Evolutionary conservation across 768 basidiomycete species (phyloP).

Genomic region (Termitomyces sp.): DNA sequence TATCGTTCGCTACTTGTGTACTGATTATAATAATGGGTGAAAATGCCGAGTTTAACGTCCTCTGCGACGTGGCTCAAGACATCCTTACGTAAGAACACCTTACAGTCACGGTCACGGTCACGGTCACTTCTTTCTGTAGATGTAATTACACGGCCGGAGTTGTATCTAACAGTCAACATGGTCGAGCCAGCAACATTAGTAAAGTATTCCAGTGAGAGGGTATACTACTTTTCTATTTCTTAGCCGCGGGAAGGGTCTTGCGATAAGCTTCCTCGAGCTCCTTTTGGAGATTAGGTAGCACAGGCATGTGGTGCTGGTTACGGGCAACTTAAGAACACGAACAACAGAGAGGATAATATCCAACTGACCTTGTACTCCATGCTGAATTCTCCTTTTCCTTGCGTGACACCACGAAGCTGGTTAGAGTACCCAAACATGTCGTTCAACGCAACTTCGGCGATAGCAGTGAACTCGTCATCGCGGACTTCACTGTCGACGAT

Average conservation of each 20-base stretch:
- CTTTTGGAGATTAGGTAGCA: constrained; percentile 81
- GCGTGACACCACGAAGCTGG: constrained; percentile 88
- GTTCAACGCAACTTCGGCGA: constrained; percentile 90
- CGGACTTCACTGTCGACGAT: constrained; percentile 96
- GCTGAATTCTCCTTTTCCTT: constrained; percentile 91
- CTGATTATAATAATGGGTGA: background rate
- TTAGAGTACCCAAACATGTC: constrained; percentile 99
- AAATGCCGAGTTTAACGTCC: background rate
- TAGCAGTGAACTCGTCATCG: constrained; percentile 92
- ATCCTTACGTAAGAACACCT: background rate
- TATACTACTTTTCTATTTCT: constrained; percentile 51
- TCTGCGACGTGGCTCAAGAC: background rate
- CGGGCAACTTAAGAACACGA: constrained; percentile 2
- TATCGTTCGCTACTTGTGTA: background rate
- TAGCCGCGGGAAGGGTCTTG: constrained; percentile 64
- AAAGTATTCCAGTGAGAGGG: constrained; percentile 5
- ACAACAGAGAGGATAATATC: background rate
- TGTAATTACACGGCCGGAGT: too few relatives aligned
- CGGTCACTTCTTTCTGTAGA: too few relatives aligned
- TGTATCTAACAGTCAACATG: too few relatives aligned
- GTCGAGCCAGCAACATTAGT: background rate
- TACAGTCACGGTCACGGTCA: background rate
- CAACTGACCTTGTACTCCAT: constrained; percentile 71
- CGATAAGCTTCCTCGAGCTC: constrained; percentile 86
- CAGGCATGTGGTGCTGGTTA: constrained; percentile 70